phyloP scores from a whole-genome alignment of 495 filamentous ascomycete genomes.

The Xylaria sp. region DNA sequence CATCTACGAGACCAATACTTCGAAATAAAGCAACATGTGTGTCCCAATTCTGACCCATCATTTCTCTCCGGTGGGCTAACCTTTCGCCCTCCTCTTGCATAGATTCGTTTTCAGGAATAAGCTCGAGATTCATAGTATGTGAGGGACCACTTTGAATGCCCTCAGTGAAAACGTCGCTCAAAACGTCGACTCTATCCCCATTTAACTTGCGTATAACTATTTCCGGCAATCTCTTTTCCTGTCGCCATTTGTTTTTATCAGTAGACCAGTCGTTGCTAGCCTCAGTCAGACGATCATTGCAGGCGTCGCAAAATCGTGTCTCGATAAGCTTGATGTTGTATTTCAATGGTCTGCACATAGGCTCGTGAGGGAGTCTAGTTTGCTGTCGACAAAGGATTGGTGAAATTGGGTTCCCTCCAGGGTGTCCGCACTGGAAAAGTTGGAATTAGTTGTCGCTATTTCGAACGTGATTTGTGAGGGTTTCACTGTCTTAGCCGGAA shows the following conservation, averaged over 20 bases:
- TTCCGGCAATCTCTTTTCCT: not conserved
- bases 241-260: not conserved
- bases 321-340: constrained; percentile 12
- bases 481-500: too few relatives aligned
- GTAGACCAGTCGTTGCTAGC: not conserved
- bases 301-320: not conserved
- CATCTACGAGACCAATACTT: not conserved
- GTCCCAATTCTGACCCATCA: not conserved
- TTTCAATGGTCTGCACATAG: not conserved
- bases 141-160: not conserved
- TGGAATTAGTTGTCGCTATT: not conserved
- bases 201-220: not conserved
- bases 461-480: not conserved
- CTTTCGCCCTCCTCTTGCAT: not conserved
- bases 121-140: not conserved
- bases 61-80: not conserved
- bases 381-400: not conserved
- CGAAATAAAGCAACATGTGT: not conserved
- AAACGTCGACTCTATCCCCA: not conserved
- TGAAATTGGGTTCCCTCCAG: not conserved
- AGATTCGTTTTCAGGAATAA: not conserved
- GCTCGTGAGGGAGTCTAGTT: not conserved
- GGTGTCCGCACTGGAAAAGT: not conserved
- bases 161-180: not conserved
- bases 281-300: not conserved